Base-by-base conservation (phyloP, 169 alveolate species). In the Miamiensis avidus region DNA sequence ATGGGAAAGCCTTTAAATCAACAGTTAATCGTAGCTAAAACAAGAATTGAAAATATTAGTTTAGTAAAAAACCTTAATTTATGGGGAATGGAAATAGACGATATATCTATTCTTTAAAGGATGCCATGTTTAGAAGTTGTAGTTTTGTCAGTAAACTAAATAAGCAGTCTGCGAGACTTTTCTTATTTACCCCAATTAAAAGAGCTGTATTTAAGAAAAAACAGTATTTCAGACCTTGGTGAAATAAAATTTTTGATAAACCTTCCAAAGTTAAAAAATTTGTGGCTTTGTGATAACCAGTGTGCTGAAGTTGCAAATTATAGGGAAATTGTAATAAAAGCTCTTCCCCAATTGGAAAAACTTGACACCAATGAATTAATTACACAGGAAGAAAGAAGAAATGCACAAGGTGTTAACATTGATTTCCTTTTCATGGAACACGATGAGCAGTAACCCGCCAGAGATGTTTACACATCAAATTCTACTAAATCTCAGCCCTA, bases 231-330 rank as follows among this genome's bases (percentile, higher is more conserved):
- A 72, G 95, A 93, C 34, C 76, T 94, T 27, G 34, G 34, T n/a
- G 97, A 96, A 89, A 87, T 96, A 25, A 87, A 92, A 78, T 88
- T 90, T 89, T 88, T 94, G 64, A 79, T 88, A 83, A 81, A 90
- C 32, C 88, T 94, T 29, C 95, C 95, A 28, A 74, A 83, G 64
- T 84, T 96, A 77, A 92, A 91, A 91, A 96, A 94, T 30, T 86
- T 96, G 49, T 91, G 93, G 93, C 90, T 96, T n/a, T 89, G 88
- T 81, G 97, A 95, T 75, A 96, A 96, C 87, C 98, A 98, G 29
- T 92, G 95, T n/a, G 87, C 96, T 15, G 92, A 83, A 29, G 87
- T 79, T 31, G 85, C 88, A 1, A 82, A 92, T 77, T 96, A 96
- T 77, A 79, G 93, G 74, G 90, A 92, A 34, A 89, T 86, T 74